Conservation (phyloP, 2,329 filamentous ascomycete species). For the Arachnomyces sp. region DNA sequence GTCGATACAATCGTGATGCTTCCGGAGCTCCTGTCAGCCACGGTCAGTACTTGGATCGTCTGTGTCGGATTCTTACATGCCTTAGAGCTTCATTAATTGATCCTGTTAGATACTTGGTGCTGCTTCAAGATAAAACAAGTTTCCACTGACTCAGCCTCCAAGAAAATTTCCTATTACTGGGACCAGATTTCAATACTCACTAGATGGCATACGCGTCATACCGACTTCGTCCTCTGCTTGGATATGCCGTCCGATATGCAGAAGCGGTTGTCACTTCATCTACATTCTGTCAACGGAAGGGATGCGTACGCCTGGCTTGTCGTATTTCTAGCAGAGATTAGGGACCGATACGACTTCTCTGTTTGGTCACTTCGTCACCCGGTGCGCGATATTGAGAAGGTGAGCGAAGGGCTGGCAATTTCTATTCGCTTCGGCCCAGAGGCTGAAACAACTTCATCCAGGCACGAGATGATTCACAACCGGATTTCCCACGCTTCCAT, state of each 20-base stretch:
- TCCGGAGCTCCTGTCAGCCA: neutral
- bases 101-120: slow-evolving; percentile 16
- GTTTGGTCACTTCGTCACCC: slow-evolving; percentile 25
- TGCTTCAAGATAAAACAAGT: slow-evolving; percentile 20
- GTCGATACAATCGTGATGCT: neutral
- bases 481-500: slow-evolving; percentile 21
- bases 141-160: neutral
- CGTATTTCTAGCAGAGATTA: slow-evolving; percentile 15
- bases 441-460: slow-evolving; percentile 1
- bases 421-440: neutral
- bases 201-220: slow-evolving; percentile 11
- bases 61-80: neutral
- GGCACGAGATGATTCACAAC: slow-evolving; percentile 8
- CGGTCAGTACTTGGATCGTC: neutral
- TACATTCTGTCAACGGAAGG: neutral
- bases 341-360: slow-evolving; percentile 19
- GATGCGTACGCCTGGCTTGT: slow-evolving; percentile 20
- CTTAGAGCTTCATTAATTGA: neutral
- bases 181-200: slow-evolving; percentile 16
- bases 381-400: slow-evolving; percentile 25
- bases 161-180: slow-evolving; percentile 12
- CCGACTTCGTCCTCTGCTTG: slow-evolving; percentile 13
- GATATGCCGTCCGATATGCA: slow-evolving; percentile 2
- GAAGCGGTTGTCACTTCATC: slow-evolving; percentile 1
- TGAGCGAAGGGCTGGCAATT: slow-evolving; percentile 4